Percentiles rank a stretch among this genome's conserved stretches.
These are phyloP conservation scores for Aspergillus carbonarius DNA, from an alignment of 2,329 filamentous ascomycete species.

Conservation along the genomic window DNA sequence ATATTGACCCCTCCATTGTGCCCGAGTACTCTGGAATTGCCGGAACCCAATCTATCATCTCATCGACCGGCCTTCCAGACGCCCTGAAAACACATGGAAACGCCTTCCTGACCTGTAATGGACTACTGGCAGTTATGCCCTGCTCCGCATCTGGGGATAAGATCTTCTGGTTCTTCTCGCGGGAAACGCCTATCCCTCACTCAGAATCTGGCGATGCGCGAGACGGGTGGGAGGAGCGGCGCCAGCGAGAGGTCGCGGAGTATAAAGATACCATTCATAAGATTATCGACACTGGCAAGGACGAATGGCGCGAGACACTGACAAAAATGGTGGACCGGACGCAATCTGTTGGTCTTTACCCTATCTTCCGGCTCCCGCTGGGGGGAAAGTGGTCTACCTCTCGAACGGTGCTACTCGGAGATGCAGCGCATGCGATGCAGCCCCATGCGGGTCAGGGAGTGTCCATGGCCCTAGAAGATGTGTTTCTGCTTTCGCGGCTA, in stretches of 20 bases:
- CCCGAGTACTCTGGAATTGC: constrained; percentile 38
- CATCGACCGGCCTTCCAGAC: not conserved
- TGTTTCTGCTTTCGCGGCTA: constrained; percentile 29
- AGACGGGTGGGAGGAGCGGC: constrained; percentile 31
- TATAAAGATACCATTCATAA: constrained; percentile 24
- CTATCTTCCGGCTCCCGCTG: constrained; percentile 34
- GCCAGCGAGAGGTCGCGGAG: constrained; percentile 23
- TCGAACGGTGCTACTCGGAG: constrained; percentile 38
- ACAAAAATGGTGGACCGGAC: constrained; percentile 13
- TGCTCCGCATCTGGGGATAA: constrained; percentile 23
- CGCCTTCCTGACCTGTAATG: constrained; percentile 24
- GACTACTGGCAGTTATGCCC: constrained; percentile 24
- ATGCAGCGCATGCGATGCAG: constrained; percentile 36
- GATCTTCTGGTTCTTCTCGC: constrained; percentile 32
- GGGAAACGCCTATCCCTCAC: constrained; percentile 24
- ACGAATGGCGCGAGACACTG: constrained; percentile 7
- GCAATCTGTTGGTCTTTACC: constrained; percentile 32
- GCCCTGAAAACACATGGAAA: not conserved
- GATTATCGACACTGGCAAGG: not conserved
- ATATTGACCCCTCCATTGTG: constrained; percentile 27
- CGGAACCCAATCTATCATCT: constrained; percentile 17
- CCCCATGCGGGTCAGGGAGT: constrained; percentile 52
- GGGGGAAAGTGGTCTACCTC: constrained; percentile 32
- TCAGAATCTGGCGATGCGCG: constrained; percentile 14
- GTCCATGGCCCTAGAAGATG: constrained; percentile 56